Evolutionary conservation across 495 filamentous ascomycete genomes (phyloP).

Genomic region (Pyrenula aspistea): DNA sequence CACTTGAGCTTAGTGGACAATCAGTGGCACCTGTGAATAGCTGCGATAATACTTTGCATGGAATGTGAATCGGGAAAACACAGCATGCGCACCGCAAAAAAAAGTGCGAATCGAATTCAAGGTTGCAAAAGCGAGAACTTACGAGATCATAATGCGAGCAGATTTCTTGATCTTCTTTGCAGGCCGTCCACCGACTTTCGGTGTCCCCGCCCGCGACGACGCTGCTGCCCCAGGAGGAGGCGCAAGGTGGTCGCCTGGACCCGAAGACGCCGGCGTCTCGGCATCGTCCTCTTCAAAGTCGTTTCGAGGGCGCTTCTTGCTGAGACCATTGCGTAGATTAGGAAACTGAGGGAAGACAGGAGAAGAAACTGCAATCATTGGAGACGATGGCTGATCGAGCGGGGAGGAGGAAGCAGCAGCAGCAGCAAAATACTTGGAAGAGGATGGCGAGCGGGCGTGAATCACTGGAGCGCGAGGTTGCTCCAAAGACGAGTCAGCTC

Average conservation of each 20-base stretch:
- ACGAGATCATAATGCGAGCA: conserved; percentile 59
- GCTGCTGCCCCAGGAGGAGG: conserved; percentile 27
- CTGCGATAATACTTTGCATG: too few species aligned
- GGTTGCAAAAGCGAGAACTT: conserved; percentile 23
- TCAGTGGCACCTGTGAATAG: too few species aligned
- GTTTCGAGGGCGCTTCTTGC: conserved; percentile 5
- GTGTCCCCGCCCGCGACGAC: conserved; percentile 44
- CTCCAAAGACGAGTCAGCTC: not conserved
- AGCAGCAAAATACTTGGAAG: not conserved
- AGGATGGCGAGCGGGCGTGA: not conserved
- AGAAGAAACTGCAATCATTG: not conserved
- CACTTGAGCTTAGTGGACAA: too few species aligned
- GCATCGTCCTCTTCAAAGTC: conserved; percentile 6
- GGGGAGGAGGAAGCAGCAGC: not conserved
- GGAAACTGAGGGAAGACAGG: not conserved
- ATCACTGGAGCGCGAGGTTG: not conserved
- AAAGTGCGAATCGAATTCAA: too few species aligned
- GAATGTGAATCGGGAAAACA: too few species aligned
- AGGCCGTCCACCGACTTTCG: conserved; percentile 30
- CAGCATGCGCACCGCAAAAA: too few species aligned
- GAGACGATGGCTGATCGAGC: not conserved
- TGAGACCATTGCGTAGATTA: conserved; percentile 2
- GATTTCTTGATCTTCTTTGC: conserved; percentile 42
- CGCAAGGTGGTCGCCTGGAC: conserved; percentile 12
- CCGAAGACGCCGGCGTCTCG: conserved; percentile 8